These are phyloP conservation scores for Beauveria sp. DNA, from an alignment of 2,329 filamentous ascomycete genomes.

Conservation along the genomic window DNA sequence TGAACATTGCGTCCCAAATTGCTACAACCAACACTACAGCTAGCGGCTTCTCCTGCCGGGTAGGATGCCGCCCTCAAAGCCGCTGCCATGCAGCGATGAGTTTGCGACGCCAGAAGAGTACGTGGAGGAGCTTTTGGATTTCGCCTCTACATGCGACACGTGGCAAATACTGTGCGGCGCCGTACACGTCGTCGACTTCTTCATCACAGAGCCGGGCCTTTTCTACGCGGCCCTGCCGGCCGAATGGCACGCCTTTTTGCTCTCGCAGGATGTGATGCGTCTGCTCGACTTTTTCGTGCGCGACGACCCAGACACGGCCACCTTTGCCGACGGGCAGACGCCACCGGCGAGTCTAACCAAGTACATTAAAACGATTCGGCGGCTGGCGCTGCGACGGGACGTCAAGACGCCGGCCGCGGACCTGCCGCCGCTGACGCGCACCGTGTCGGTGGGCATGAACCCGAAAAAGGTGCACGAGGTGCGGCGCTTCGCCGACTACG, in stretches of 20 bases:
- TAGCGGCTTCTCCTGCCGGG: neutral
- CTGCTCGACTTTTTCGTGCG: constrained; percentile 76
- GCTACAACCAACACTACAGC: neutral
- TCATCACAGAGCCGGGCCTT: constrained; percentile 75
- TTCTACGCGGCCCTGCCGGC: constrained; percentile 69
- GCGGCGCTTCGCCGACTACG: constrained; percentile 78
- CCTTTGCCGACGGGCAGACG: constrained; percentile 19
- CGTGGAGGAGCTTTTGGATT: constrained; percentile 67
- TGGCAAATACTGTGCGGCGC: constrained; percentile 90
- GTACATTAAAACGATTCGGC: constrained; percentile 66
- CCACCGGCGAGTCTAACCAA: constrained; percentile 54
- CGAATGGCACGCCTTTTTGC: constrained; percentile 77
- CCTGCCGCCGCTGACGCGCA: constrained; percentile 54
- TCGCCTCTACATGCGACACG: constrained; percentile 64
- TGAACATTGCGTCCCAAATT: fast-evolving
- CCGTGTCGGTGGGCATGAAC: constrained; percentile 85
- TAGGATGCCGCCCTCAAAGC: constrained; percentile 41
- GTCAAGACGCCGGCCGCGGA: constrained; percentile 40
- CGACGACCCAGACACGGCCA: constrained; percentile 52
- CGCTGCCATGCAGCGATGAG: constrained; percentile 61
- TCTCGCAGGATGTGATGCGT: constrained; percentile 61
- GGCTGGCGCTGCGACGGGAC: constrained; percentile 57
- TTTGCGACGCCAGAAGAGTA: constrained; percentile 71
- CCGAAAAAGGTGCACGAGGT: constrained; percentile 95
- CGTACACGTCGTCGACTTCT: constrained; percentile 96